Percentiles rank a stretch among this genome's conserved stretches.
These are phyloP conservation scores for Aspergillus texensis DNA, from an alignment of 2,329 filamentous ascomycete genomes.

Conservation along the genomic window DNA sequence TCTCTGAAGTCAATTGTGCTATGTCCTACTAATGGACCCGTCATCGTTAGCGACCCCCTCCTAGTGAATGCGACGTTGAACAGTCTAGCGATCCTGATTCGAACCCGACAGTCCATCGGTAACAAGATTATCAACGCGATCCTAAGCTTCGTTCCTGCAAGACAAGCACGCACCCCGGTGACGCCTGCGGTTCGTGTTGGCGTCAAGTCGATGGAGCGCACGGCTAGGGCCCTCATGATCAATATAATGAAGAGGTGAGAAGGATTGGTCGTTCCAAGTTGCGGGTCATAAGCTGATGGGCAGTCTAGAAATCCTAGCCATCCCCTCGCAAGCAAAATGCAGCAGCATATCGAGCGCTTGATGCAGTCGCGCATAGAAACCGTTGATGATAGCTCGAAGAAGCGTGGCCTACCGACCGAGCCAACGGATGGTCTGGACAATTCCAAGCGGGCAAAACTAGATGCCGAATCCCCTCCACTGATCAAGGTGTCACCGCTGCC, in stretches of 20 bases:
- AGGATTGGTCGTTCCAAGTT: background rate
- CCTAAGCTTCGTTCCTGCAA: conserved; percentile 88
- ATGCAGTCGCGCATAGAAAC: conserved; percentile 76
- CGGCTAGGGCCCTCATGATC: conserved; percentile 77
- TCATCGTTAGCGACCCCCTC: conserved; percentile 70
- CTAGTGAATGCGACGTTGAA: conserved; percentile 91
- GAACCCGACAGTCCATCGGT: conserved; percentile 76
- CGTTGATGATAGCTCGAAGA: conserved; percentile 75
- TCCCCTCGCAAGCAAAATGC: conserved; percentile 74
- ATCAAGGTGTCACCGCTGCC: conserved; percentile 69
- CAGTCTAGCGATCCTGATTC: conserved; percentile 78
- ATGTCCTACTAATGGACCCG: conserved; percentile 6
- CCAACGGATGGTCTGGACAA: conserved; percentile 72
- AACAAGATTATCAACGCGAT: conserved; percentile 84
- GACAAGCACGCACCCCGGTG: conserved; percentile 74
- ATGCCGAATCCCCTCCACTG: conserved; percentile 51
- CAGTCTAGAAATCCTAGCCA: conserved; percentile 73
- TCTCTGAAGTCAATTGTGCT: background rate
- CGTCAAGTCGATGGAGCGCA: conserved; percentile 93
- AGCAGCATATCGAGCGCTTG: conserved; percentile 82
- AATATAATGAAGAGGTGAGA: conserved; percentile 77
- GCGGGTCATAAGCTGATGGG: conserved; percentile 23
- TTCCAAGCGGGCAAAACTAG: conserved; percentile 78
- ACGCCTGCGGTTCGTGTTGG: conserved; percentile 79
- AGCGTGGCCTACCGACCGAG: conserved; percentile 72